Evolutionary conservation across 176 grass and related monocot genomes (phyloP), one percentile per base, ranked within the genome.

Genomic region (Musa acuminata): DNA sequence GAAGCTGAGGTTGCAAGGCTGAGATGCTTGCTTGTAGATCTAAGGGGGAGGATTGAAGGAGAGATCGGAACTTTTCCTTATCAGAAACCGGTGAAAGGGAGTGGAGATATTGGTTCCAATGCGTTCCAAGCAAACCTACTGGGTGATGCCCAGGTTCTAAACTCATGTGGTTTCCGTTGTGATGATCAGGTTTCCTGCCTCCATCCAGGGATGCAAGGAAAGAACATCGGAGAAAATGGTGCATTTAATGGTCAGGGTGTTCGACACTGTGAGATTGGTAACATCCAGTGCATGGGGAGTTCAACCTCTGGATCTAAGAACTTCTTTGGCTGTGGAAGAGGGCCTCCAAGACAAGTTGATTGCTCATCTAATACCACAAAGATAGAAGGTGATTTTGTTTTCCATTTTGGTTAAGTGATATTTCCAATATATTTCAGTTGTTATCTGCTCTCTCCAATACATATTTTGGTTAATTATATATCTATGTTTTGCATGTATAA

Each of bases 11-110:
- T 80, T 1, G 72, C 73, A 8, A 82, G 90, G 73, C 90, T 92
- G 8, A 79, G 84, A 14, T 92, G 90, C 59, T 78, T 92, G 49
- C 86, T 89, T 51, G 90, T 92, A 29, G 90, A 89, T 25, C 76
- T 92, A 22, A 84, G 90, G 48, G 90, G 86, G 19, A 88, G 90
- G 73, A 92, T 92, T 50, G 90, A 92, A 55, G 90, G 86, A 6
- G 90, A 92, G 84, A 86, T 98, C 51, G 94, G 90, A 4, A 55
- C 82, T 8, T 98, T 98, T 70, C 94, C 94, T 16, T 98, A 93
- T 69, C 85, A 90, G 48, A 90, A 83, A 21, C 89, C 83, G 1
- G 53, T 64, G 17, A 92, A 78, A 69, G 58, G 10, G 74, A 63
- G 60, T 72, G 74, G 78, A 0, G 75, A 83, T 64, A 57, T 84